Conservation (phyloP, 352 stramenopile species). For the Thalassiosira mediterranea region DNA sequence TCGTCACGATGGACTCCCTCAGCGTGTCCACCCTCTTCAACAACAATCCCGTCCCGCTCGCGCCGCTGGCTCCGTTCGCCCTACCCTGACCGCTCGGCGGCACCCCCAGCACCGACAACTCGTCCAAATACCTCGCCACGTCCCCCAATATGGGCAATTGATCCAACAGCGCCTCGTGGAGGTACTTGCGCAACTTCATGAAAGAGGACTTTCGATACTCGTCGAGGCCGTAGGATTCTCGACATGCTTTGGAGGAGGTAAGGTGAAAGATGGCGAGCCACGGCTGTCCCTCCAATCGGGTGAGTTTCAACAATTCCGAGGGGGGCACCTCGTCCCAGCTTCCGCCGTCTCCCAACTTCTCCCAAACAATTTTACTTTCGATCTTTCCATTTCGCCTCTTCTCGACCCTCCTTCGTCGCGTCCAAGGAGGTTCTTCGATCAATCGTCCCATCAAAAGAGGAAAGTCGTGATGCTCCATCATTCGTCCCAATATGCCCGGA, state of each 20-base stretch:
- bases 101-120: conserved; percentile 91
- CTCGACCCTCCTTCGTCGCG: conserved; percentile 65
- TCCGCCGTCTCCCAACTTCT: conserved; percentile 90
- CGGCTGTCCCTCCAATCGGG: conserved; percentile 90
- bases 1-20: too few species aligned
- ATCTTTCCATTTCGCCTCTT: background rate
- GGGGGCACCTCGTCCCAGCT: conserved; percentile 90
- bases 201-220: conserved; percentile 92
- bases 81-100: conserved; percentile 50
- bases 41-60: too few species aligned
- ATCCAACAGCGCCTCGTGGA: conserved; percentile 93
- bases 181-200: conserved; percentile 92
- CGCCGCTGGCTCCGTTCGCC: background rate
- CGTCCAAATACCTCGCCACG: conserved; percentile 93
- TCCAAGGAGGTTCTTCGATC: conserved; percentile 96
- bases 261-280: conserved; percentile 96
- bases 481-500: conserved; percentile 87
- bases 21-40: too few species aligned
- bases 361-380: conserved; percentile 75
- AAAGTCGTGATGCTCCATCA: conserved; percentile 96
- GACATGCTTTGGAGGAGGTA: conserved; percentile 89
- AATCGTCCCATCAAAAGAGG: conserved; percentile 90
- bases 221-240: conserved; percentile 93
- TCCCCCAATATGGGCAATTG: conserved; percentile 93
- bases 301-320: conserved; percentile 90